phyloP scores from a whole-genome alignment of 139 green algal species.

The Parachlorella kessleri region DNA sequence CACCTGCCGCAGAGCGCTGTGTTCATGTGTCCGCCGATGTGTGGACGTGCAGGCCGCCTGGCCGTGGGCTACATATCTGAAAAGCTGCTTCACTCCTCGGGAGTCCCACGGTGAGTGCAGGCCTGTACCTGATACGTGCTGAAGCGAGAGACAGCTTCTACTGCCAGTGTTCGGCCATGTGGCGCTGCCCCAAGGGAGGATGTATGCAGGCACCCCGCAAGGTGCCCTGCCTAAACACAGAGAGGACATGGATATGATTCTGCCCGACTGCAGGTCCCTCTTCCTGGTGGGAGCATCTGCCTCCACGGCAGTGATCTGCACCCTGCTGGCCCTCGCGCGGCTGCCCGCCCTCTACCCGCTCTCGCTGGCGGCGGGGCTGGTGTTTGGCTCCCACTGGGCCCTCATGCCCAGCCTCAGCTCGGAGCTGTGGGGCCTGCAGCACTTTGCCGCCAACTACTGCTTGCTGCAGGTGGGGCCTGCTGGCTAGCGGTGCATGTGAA shows the following conservation, averaged over 20 bases:
- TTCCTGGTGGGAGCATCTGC: constrained; percentile 41
- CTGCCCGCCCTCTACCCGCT: constrained; percentile 48
- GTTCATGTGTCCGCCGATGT: too few species aligned
- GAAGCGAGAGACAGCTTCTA: too few species aligned
- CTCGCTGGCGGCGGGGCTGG: constrained; percentile 59
- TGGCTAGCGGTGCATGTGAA: too few species aligned
- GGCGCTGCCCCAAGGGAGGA: too few species aligned
- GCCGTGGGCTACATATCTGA: constrained; percentile 59
- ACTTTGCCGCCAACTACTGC: constrained; percentile 59
- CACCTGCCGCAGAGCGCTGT: too few species aligned
- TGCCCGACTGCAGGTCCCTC: constrained; percentile 35
- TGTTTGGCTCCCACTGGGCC: constrained; percentile 80
- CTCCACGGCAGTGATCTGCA: constrained; percentile 16
- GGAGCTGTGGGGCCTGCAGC: constrained; percentile 51
- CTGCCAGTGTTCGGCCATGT: too few species aligned
- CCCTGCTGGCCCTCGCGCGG: constrained; percentile 21
- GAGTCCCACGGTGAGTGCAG: neutral
- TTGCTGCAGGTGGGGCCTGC: constrained; percentile 47
- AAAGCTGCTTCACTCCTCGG: constrained; percentile 40
- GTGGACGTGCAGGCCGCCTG: constrained; percentile 69
- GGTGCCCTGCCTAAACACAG: too few species aligned
- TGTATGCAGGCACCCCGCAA: too few species aligned
- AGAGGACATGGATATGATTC: too few species aligned
- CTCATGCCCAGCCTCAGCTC: constrained; percentile 73
- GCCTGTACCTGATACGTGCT: too few species aligned